Base-by-base conservation (phyloP, 2,329 filamentous ascomycete species). In the Fusarium oligoseptatum region DNA sequence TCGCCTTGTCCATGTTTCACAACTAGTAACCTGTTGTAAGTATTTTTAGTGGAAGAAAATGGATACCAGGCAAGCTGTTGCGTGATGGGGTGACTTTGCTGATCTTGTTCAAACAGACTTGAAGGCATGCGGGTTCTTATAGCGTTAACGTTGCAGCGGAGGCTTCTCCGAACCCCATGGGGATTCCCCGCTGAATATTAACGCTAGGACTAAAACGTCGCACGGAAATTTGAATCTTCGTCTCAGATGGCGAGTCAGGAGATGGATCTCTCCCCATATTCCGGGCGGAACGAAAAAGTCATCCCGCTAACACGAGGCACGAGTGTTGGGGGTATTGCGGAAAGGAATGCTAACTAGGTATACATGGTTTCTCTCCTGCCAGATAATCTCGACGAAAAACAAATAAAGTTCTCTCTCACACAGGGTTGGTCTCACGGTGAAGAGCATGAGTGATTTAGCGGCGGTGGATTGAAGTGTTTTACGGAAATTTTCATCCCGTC, bases 171-270 rank as follows among this genome's bases (percentile, higher is more conserved):
- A 60, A 66, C 64, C 64, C 64, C 64, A 39, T 66, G 64, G 64
- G 64, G 64, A 66, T 32, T 61, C 34, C 48, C 41, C 41, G 27
- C 48, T 3, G 17, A 20, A 32, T 15, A 32, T 15, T 15, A 15
- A 48, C 37, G 56, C 65, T 67, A 67, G 48, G 22, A 60, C 60
- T 24, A 64, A 67, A 63, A 15, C 20, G 36, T 50, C 24, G 36
- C 48, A 67, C 65, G 65, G 65, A 34, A 36, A 48, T 67, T 64
- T 27, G 45, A 64, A 63, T 67, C 50, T 64, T 52, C 65, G 65
- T 52, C 24, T 32, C n/a, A 12, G 50, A 39, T 27, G 62, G 55
- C 39, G 57, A 29, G 9, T 52, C 48, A 52, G 22, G 36, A 58
- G n/a, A 43, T 43, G 41, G 20, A 6, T 12, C 41, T 20, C 20